Base-by-base conservation (phyloP, 2,329 filamentous ascomycete genomes). In the Aureobasidium vineae region DNA sequence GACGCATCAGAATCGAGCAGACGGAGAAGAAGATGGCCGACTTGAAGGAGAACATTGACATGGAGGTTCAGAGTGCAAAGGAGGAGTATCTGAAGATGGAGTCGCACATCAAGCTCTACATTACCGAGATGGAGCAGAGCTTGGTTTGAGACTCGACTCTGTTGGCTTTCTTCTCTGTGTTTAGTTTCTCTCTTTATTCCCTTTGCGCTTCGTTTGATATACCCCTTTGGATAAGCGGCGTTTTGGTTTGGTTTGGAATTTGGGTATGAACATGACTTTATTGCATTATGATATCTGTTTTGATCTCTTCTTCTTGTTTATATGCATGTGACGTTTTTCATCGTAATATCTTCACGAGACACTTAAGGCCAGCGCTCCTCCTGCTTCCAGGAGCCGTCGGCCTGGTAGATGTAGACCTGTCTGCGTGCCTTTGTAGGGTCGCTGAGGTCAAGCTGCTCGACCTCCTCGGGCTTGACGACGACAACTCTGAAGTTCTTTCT, bases 1-100 rank as follows among this genome's bases (percentile, higher is more conserved):
- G 93, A 72, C 87, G 91, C 71, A 91, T 97, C n/a, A 84, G 93
- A 68, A 98, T 99, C 70, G 95, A 99, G 79, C 92, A 97, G 81
- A 97, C 92, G 10, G 94, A 98, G 84, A 98, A 98, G 82, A 98
- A 98, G 93, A 99, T 98, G 94, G 88, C 90, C 56, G 95, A 99
- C 78, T 84, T 99, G 71, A 98, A 97, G 76, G 95, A 98, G 77
- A 96, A 95, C 73, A 97, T 99, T 69, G 94, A 98, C 75, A 93
- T 89, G 69, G 95, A 99, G 78, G 89, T 98, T 10, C 91, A 95
- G 75, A 87, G 86, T 66, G 92, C 95, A 0, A 88, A 96, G 72
- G 93, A 96, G 71, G 92, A 98, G 81, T 99, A 97, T 78, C 85
- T 96, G 75, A 97, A 97, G 86, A 90, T 99, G 87, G 94, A 98